Evolutionary conservation across 1,284 basidiomycete species (phyloP).

Genomic region (Leccinum subfulvum): DNA sequence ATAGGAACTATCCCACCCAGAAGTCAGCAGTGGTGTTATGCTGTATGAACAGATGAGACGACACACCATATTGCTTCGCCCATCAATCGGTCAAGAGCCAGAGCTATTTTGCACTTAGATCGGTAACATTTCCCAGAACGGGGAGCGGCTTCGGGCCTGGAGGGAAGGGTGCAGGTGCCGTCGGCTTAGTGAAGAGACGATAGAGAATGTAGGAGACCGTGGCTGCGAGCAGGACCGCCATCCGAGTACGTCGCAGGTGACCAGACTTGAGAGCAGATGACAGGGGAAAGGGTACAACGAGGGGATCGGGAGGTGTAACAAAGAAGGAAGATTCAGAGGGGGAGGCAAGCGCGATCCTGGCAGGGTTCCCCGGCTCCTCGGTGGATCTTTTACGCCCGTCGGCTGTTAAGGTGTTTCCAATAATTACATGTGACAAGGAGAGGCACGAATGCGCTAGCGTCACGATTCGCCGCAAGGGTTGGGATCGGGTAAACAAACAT

Average conservation of each 20-base stretch:
- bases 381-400: too few relatives aligned
- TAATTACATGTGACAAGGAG: neutral
- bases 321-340: too few relatives aligned
- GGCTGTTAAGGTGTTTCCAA: neutral
- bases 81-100: slow-evolving; percentile 51
- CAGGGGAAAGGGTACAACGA: too few relatives aligned
- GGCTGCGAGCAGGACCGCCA: too few relatives aligned
- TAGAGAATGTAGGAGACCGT: too few relatives aligned
- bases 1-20: slow-evolving; percentile 47
- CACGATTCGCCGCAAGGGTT: neutral
- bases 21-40: neutral
- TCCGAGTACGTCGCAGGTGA: too few relatives aligned
- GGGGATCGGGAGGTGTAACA: too few relatives aligned
- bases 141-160: slow-evolving; percentile 64
- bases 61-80: slow-evolving; percentile 51
- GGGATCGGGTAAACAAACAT: neutral
- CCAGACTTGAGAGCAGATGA: too few relatives aligned
- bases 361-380: too few relatives aligned
- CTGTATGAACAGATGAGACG: neutral
- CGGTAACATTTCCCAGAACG: slow-evolving; percentile 58
- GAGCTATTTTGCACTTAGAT: slow-evolving; percentile 57
- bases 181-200: too few relatives aligned
- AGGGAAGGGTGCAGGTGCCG: too few relatives aligned
- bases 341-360: too few relatives aligned
- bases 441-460: neutral